Evolutionary conservation across 73 alveolate genomes (phyloP).

Genomic region (Stentor roeselii): DNA sequence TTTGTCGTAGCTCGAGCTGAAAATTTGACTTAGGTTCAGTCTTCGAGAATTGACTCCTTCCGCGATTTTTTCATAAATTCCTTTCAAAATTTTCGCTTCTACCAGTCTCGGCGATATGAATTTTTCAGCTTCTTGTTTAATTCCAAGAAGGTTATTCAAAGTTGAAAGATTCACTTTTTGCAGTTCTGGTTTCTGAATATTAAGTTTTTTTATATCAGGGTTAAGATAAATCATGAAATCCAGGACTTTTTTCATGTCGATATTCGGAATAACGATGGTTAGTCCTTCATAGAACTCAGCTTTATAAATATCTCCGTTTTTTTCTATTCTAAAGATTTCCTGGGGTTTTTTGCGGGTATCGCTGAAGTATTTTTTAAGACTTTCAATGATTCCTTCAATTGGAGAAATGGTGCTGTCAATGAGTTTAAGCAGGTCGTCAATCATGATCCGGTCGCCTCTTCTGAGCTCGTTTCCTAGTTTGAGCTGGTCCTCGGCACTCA

Average conservation of each 20-base stretch:
- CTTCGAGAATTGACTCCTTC: neutral
- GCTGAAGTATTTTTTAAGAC: neutral
- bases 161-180: neutral
- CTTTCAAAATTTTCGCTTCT: neutral
- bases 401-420: neutral
- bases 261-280: neutral
- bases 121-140: neutral
- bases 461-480: neutral
- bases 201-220: neutral
- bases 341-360: neutral
- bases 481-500: neutral
- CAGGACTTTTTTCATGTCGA: neutral
- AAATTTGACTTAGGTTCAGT: neutral
- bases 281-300: constrained; percentile 16
- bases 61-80: constrained; percentile 7
- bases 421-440: neutral
- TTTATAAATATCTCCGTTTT: neutral
- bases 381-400: neutral
- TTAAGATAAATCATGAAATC: neutral
- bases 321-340: neutral
- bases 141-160: neutral
- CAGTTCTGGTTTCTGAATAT: neutral
- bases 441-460: neutral
- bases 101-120: neutral
- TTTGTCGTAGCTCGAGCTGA: neutral